phyloP scores from a whole-genome alignment of 2,329 filamentous ascomycete species.

The Ascochyta koolunga region DNA sequence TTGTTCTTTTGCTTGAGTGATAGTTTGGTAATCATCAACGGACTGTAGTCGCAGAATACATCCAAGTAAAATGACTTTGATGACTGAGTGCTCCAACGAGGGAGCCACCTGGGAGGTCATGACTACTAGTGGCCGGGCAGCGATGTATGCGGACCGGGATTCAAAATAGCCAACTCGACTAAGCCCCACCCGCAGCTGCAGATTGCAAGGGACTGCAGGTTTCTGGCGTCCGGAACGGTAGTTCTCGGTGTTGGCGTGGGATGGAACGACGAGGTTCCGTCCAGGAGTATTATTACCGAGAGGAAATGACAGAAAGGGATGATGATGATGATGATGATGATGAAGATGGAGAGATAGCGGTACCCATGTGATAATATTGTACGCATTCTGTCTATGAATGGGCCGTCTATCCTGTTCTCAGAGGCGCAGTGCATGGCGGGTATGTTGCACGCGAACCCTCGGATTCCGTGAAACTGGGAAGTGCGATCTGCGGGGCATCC shows the following conservation, averaged over 20 bases:
- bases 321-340: background rate
- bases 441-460: constrained; percentile 5
- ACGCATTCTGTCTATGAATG: background rate
- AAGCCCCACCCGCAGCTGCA: constrained; percentile 7
- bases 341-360: background rate
- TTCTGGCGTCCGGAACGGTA: constrained; percentile 11
- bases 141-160: constrained; percentile 18
- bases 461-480: constrained; percentile 12
- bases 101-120: constrained; percentile 19
- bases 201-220: constrained; percentile 10
- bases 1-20: constrained; percentile 4
- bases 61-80: constrained; percentile 15
- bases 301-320: background rate
- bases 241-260: constrained; percentile 10
- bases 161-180: constrained; percentile 15
- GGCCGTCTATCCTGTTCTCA: background rate
- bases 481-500: constrained; percentile 12
- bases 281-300: background rate
- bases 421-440: constrained; percentile 12
- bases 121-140: constrained; percentile 23
- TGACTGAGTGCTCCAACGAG: constrained; percentile 17
- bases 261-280: constrained; percentile 7
- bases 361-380: constrained; percentile 1
- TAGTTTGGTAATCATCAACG: constrained; percentile 11
- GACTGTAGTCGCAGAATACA: constrained; percentile 12